Evolutionary conservation across 108 stramenopile genomes (phyloP).

Genomic region (Cyclostephanos tholiformis): DNA sequence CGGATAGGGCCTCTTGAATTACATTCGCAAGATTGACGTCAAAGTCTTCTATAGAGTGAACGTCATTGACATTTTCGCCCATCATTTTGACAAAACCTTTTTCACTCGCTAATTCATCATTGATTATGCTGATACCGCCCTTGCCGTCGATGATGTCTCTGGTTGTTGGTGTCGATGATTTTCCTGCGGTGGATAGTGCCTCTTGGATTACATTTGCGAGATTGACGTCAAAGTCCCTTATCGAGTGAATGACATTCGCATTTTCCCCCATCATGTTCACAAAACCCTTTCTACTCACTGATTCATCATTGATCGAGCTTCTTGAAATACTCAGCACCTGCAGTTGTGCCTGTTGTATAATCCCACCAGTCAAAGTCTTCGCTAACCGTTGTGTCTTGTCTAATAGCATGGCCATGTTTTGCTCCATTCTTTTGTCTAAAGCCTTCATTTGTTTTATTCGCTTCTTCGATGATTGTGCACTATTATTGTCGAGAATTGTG

Average conservation of each 20-base stretch:
- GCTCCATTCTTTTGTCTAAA: conserved; percentile 41
- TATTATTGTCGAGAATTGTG: background rate
- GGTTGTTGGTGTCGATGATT: background rate
- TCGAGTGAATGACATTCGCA: conserved; percentile 27
- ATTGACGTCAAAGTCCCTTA: conserved; percentile 38
- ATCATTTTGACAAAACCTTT: background rate
- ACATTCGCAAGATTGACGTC: conserved; percentile 37
- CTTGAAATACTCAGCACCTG: conserved; percentile 4
- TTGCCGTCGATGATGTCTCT: background rate
- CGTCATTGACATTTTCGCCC: background rate
- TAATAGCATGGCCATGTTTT: conserved; percentile 34
- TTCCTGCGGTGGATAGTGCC: conserved; percentile 16
- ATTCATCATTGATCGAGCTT: background rate
- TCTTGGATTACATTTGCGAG: conserved; percentile 45
- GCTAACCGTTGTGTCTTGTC: conserved; percentile 25
- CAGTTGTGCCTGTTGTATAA: conserved; percentile 17
- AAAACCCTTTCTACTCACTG: background rate
- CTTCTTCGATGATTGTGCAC: conserved; percentile 6
- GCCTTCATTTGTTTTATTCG: conserved; percentile 23
- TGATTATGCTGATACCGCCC: too few relatives aligned
- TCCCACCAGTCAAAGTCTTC: conserved; percentile 26
- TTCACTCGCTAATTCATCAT: background rate
- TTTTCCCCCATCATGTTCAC: background rate
- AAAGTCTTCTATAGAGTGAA: conserved; percentile 41
- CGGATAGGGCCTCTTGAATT: conserved; percentile 37